Evolutionary conservation across 1,284 basidiomycete genomes (phyloP), one percentile per base, ranked within the genome.

Genomic region (Apiotrichum mycotoxinovorans): DNA sequence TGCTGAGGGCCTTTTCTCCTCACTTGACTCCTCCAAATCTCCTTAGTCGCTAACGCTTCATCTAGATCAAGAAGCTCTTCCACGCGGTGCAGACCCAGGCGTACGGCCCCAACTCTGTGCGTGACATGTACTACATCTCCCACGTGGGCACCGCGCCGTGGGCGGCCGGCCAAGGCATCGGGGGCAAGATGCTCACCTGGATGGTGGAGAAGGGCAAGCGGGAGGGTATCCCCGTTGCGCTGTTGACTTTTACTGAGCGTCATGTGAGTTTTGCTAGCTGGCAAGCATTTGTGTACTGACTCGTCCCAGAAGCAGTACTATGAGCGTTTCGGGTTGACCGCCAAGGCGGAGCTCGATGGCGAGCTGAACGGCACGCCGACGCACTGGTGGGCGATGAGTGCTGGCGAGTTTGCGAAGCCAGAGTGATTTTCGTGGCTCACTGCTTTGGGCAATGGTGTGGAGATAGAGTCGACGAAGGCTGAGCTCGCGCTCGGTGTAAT

Each of bases 81-180:
- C n/a, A 40, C 37, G 37, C 30, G 10, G 14, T 61, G 11, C 53
- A 57, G 43, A 41, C 30, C 12, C 42, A 25, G 30, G 56, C 60
- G 12, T 58, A 53, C 34, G 56, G 56, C 20, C 52, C 53, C 10
- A 37, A 42, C 26, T 18, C 41, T 34, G 52, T 58, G 26, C 52
- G 50, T 11, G 47, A 55, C 42, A 53, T 33, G 22, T 61, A 58
- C 53, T 61, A 61, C 54, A 42, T 61, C 51, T 55, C 52, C 27
- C 60, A 61, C 47, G 26, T 61, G 3, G 60, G 45, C 37, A 52
- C 48, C 1, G 34, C 27, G n/a, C 56, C 53, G 10, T 17, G 26
- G 3, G 51, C 43, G 41, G 49, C 54, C 33, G 50, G 56, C 26
- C 37, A 53, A 27, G 60, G 56, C 0, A 20, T 61, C 25, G 60